Base-by-base conservation (phyloP, 805 yeast genomes). In the Metschnikowia borealis region DNA sequence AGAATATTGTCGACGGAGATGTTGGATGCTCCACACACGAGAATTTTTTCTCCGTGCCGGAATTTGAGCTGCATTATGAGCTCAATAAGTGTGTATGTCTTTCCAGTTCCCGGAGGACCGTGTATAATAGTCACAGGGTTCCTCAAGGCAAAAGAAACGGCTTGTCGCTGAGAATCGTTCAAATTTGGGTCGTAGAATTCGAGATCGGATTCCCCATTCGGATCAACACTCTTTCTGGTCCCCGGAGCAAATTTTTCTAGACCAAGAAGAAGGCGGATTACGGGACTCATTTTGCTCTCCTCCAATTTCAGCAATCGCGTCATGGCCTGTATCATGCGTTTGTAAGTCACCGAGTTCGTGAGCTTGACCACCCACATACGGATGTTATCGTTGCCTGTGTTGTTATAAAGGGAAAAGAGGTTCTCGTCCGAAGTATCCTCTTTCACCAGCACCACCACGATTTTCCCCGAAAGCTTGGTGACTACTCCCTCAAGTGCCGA, bases 21-120 rank as follows among this genome's bases (percentile, higher is more conserved):
- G 63, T 92, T 92, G 0, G 97, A 90, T 0, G 98, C 96, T 0
- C 97, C 97, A 69, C 97, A 91, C 0, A 92, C 91, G 29, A 92
- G 70, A 0, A 92, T 83, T 41, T 90, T 66, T 47, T 74, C 76
- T 14, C 63, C 58, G 5, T 60, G 60, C 13, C 66, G 68, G 7
- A 70, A 71, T 1, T 82, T 74, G 46, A 89, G 70, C 62, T 91
- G 97, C 46, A 85, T 79, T 35, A 90, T 83, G 6, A 88, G 69
- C 60, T 92, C 97, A 8, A 91, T 82, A 5, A 92, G 59, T 0
- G 97, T 91, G 54, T 84, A 85, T 0, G 98, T 92, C 52, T 82
- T 81, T 10, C 92, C 92, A 0, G 92, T 85, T 3, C 92, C 92
- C 0, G 91, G 91, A 0, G 92, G 92, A 0, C 92, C 92, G 61